Evolutionary conservation across 2,329 filamentous ascomycete genomes (phyloP), one percentile per base, ranked within the genome.

Genomic region (Juglanconis oblonga): DNA sequence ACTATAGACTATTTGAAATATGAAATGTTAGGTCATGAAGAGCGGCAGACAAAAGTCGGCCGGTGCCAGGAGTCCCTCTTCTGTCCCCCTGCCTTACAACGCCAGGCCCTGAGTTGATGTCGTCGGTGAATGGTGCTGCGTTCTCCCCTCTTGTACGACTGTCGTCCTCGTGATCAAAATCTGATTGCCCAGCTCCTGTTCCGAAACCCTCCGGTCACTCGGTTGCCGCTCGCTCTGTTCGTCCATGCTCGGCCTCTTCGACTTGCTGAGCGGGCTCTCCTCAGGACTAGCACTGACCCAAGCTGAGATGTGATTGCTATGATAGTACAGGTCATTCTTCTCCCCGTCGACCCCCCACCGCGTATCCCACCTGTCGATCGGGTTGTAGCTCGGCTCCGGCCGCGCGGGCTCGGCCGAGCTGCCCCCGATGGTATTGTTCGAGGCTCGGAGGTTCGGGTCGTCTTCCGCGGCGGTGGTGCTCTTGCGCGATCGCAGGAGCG

Each of bases 251-350:
- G 8, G 17, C n/a, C 24, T 35, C 17, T 48, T 47, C 4, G 52
- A 32, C 29, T 31, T 52, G 10, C 38, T 14, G 33, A 52, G 59
- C 3, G 56, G 52, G 5, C 38, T 52, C 4, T 48, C 45, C 3
- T 7, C 35, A 45, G 14, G 50, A 17, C 49, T 44, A 7, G 59
- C 51, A 17, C 59, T 62, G 44, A 62, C 59, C 59, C 59, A 62
- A 2, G 59, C 59, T 32, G 59, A 58, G 55, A 62, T 55, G 24
- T 54, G 48, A 9, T 58, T 51, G 51, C 47, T 55, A 45, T 62
- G 59, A 13, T 58, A 55, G 32, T 54, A 51, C 2, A 50, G 44
- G 31, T 51, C 56, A 24, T 47, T 31, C 44, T 55, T 55, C 51
- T 58, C 55, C 4, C 45, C 8, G 11, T 58, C 59, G 44, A 50